Conservation (phyloP, 2,329 filamentous ascomycete species). For the Alternaria sp. region DNA sequence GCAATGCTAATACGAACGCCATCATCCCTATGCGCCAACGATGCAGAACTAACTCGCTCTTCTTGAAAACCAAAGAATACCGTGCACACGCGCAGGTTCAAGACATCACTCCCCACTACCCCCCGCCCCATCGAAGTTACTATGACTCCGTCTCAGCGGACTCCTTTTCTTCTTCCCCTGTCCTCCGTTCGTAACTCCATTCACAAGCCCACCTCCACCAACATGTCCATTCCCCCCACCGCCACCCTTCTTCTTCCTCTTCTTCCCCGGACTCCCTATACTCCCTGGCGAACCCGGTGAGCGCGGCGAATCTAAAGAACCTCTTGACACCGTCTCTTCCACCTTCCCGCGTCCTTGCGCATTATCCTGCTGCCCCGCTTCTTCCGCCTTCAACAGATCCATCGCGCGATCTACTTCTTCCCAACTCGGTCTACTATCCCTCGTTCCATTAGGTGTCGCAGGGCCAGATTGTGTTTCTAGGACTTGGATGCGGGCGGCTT, state of each 20-base stretch:
- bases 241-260: neutral
- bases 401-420: slow-evolving; percentile 46
- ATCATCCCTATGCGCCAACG: neutral
- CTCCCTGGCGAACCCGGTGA: neutral
- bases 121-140: slow-evolving; percentile 29
- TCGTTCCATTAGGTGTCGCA: slow-evolving; percentile 51
- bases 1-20: neutral
- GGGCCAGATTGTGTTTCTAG: slow-evolving; percentile 53
- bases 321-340: neutral
- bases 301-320: neutral
- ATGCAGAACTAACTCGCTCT: neutral
- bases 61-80: neutral
- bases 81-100: neutral
- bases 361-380: slow-evolving; percentile 14
- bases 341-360: slow-evolving; percentile 3
- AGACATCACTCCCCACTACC: neutral
- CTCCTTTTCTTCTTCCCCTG: slow-evolving; percentile 33
- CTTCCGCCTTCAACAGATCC: slow-evolving; percentile 39
- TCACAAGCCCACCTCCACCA: neutral
- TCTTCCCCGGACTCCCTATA: neutral
- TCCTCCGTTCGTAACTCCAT: slow-evolving; percentile 1
- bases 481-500: slow-evolving; percentile 36
- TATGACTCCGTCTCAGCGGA: slow-evolving; percentile 41
- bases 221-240: neutral
- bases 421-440: slow-evolving; percentile 47